Evolutionary conservation across 2,329 filamentous ascomycete species (phyloP).

Genomic region (Arthrobotrys conoides): DNA sequence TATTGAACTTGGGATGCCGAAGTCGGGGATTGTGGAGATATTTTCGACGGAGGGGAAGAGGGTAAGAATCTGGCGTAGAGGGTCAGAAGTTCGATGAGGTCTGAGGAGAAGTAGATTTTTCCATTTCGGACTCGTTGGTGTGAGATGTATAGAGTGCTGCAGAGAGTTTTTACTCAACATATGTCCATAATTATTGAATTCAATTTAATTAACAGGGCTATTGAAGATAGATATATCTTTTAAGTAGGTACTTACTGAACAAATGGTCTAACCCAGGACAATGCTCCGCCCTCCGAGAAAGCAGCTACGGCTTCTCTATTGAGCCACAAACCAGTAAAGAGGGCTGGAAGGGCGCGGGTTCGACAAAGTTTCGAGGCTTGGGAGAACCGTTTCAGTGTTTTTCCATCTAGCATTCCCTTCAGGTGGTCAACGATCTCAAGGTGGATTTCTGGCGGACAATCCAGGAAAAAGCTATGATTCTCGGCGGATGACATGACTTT

Average conservation of each 20-base stretch:
- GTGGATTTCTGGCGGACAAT: not conserved
- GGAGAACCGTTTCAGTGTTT: not conserved
- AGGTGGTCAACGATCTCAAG: not conserved
- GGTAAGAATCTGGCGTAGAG: not conserved
- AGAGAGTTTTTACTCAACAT: not conserved
- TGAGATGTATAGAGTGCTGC: slow-evolving; percentile 2
- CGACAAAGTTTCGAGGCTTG: not conserved
- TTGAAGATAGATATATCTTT: too few species aligned
- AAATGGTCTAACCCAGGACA: not conserved
- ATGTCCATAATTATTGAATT: too few species aligned
- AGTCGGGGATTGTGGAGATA: not conserved
- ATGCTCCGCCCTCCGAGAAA: not conserved
- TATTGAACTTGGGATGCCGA: not conserved
- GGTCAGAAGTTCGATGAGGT: not conserved
- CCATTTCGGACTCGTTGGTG: not conserved
- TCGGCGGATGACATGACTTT: not conserved
- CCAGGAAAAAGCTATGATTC: not conserved
- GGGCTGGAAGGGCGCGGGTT: not conserved
- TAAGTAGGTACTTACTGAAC: not conserved
- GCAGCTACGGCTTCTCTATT: not conserved
- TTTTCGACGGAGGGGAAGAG: not conserved
- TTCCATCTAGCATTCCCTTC: not conserved
- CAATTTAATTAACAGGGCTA: too few species aligned
- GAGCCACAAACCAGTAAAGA: not conserved
- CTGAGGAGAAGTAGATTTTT: not conserved